These are phyloP conservation scores for Ustilago curta DNA, from an alignment of 1,284 basidiomycete genomes.

Conservation along the genomic window DNA sequence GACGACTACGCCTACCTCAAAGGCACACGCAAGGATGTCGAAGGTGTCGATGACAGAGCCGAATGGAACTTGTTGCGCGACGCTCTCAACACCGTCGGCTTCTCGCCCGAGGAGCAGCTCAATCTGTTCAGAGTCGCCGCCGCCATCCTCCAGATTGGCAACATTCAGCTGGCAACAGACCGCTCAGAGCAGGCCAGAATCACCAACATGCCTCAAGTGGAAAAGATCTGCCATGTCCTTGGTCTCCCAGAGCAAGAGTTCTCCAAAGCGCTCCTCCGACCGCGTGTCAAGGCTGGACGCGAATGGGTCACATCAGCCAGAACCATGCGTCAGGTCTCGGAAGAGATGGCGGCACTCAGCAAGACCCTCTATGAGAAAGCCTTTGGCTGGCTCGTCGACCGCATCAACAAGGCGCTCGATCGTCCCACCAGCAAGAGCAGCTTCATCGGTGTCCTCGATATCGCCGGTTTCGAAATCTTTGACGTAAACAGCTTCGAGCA, in stretches of 20 bases:
- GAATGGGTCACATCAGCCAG: constrained; percentile 97
- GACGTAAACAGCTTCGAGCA: constrained; percentile 83
- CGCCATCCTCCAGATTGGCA: constrained; percentile 93
- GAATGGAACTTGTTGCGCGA: constrained; percentile 87
- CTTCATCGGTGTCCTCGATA: constrained; percentile 98
- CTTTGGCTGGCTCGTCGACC: constrained; percentile 91
- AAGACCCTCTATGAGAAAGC: constrained; percentile 98
- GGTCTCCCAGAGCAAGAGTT: constrained; percentile 92
- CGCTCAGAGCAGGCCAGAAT: constrained; percentile 89
- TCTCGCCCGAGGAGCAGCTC: constrained; percentile 84
- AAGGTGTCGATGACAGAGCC: constrained; percentile 90
- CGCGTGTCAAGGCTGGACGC: constrained; percentile 90
- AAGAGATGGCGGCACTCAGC: constrained; percentile 90
- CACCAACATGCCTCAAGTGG: constrained; percentile 71
- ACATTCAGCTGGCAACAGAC: constrained; percentile 85
- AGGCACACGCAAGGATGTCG: constrained; percentile 87
- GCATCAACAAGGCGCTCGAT: constrained; percentile 93
- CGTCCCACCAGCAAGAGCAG: constrained; percentile 88
- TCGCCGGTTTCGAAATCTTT: constrained; percentile 96
- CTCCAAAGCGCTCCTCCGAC: constrained; percentile 75
- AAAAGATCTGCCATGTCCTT: constrained; percentile 91
- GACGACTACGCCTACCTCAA: constrained; percentile 92
- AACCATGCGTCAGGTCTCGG: constrained; percentile 89
- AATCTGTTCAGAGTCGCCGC: constrained; percentile 95
- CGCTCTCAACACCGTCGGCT: constrained; percentile 88